phyloP scores from a whole-genome alignment of 164 flowering plant species.

The Liriodendron chinense region DNA sequence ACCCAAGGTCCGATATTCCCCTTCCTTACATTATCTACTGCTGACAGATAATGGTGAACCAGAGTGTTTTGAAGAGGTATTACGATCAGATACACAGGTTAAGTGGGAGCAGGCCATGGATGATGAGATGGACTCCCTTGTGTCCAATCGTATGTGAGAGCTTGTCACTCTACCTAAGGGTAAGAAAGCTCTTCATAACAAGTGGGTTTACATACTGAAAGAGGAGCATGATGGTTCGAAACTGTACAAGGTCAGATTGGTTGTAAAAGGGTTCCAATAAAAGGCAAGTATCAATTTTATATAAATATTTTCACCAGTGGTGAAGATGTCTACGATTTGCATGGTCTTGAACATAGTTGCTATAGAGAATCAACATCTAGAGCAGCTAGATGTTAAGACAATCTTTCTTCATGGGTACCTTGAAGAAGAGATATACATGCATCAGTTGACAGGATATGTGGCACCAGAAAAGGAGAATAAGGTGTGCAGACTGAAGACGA shows the following conservation, averaged over 20 bases:
- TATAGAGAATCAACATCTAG: too few species aligned
- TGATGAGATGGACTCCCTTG: slow-evolving; percentile 2
- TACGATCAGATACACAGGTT: neutral
- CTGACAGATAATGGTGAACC: neutral
- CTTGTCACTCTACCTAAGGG: neutral
- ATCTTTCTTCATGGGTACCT: too few species aligned
- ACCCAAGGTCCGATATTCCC: neutral
- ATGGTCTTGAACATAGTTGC: too few species aligned
- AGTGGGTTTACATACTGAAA: slow-evolving; percentile 1
- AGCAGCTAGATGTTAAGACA: too few species aligned
- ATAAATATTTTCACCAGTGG: too few species aligned
- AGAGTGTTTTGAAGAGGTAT: neutral
- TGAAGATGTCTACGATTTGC: too few species aligned
- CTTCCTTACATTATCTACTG: neutral
- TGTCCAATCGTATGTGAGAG: neutral
- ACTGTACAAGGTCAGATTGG: neutral
- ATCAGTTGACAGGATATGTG: too few species aligned
- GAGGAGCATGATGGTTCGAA: neutral
- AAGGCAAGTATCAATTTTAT: neutral
- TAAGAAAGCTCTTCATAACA: slow-evolving; percentile 1
- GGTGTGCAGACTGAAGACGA: too few species aligned
- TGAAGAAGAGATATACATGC: too few species aligned
- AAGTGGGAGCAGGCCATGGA: slow-evolving; percentile 1
- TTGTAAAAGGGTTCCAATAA: neutral
- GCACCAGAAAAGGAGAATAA: too few species aligned